A percentile compares a stretch with the other conserved stretches of the same genome.
Evolutionary conservation across 2,329 filamentous ascomycete species (phyloP).

Genomic region (Cordyceps cateniannulata): DNA sequence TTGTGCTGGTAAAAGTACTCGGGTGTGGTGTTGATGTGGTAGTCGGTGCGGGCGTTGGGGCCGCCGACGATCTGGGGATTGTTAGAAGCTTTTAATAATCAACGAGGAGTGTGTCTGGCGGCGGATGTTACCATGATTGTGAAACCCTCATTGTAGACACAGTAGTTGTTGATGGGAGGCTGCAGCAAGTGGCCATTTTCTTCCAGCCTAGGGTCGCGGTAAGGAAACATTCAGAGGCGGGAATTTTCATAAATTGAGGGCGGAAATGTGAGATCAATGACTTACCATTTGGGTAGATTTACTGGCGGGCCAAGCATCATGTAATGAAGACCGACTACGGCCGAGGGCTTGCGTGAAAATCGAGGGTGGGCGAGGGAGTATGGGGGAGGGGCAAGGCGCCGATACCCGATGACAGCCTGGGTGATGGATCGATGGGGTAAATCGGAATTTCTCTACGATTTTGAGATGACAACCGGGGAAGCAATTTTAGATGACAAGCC

Average conservation of each 20-base stretch:
- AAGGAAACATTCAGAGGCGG: background rate
- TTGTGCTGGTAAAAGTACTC: constrained; percentile 98
- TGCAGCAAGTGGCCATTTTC: constrained; percentile 88
- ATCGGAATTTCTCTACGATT: background rate
- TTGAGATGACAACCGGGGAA: background rate
- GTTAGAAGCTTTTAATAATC: background rate
- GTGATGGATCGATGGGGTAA: background rate
- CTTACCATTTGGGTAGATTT: constrained; percentile 54
- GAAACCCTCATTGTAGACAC: constrained; percentile 79
- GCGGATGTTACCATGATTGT: constrained; percentile 63
- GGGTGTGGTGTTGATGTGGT: constrained; percentile 89
- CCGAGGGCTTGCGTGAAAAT: background rate
- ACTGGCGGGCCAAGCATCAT: constrained; percentile 44
- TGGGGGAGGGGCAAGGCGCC: background rate
- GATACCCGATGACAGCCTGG: background rate
- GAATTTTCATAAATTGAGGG: background rate
- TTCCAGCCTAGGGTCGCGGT: constrained; percentile 60
- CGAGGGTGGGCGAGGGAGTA: background rate
- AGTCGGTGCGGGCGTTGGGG: constrained; percentile 92
- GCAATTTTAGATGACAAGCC: background rate
- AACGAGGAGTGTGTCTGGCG: background rate
- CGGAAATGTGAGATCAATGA: background rate
- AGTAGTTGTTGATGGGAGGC: constrained; percentile 96
- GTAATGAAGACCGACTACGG: background rate
- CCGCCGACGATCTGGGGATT: constrained; percentile 75